Percentiles rank a stretch among this genome's conserved stretches.
These are phyloP conservation scores for Diaporthe velutina DNA, from an alignment of 2,329 filamentous ascomycete species.

Conservation along the genomic window DNA sequence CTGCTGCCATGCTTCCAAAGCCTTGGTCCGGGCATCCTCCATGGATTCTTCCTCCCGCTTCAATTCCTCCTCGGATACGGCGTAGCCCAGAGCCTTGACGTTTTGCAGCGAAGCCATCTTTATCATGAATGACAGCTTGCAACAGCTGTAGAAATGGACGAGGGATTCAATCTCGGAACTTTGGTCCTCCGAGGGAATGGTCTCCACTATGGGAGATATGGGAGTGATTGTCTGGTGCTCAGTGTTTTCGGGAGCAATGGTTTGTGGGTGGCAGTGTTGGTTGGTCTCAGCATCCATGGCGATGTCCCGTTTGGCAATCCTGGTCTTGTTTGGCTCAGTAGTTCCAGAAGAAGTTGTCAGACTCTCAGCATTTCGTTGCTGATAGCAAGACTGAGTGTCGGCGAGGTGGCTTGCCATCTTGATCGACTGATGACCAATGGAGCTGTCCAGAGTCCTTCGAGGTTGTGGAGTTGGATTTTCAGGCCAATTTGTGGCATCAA, in stretches of 20 bases:
- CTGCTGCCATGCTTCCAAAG: background rate
- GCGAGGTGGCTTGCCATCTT: background rate
- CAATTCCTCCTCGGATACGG: background rate
- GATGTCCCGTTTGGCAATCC: background rate
- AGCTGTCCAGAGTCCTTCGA: background rate
- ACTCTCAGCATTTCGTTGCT: background rate
- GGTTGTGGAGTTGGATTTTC: background rate
- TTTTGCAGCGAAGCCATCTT: background rate
- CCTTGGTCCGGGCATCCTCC: background rate
- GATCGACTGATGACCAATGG: background rate
- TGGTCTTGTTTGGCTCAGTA: background rate
- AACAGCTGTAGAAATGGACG: slow-evolving; percentile 1
- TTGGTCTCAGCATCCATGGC: background rate
- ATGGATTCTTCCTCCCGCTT: background rate
- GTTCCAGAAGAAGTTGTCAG: background rate
- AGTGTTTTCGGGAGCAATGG: background rate
- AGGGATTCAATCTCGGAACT: background rate
- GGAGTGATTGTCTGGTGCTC: background rate
- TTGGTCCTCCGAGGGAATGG: background rate
- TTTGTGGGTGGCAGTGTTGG: background rate
- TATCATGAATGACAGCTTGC: background rate
- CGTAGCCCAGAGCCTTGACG: slow-evolving; percentile 4
- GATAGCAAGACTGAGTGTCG: background rate
- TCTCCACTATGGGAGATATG: background rate
- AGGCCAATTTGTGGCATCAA: background rate